phyloP scores from a whole-genome alignment of 2,329 filamentous ascomycete species.

The Esteya vermicola region DNA sequence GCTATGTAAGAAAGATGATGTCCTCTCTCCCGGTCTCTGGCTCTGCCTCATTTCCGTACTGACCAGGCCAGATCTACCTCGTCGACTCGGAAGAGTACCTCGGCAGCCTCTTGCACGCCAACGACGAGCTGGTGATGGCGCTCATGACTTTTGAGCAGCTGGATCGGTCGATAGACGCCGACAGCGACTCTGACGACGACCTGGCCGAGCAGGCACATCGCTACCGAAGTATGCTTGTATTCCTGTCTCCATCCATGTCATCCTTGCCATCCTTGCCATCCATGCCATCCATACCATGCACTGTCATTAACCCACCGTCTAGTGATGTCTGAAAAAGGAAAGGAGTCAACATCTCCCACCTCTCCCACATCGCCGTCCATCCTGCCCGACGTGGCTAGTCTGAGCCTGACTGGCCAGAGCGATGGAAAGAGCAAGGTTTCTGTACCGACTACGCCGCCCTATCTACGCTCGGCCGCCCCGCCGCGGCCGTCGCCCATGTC shows the following conservation, averaged over 20 bases:
- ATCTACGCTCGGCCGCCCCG: conserved; percentile 27
- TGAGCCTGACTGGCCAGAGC: too few species aligned
- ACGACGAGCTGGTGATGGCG: conserved; percentile 87
- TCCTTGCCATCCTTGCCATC: neutral
- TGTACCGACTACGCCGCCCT: too few species aligned
- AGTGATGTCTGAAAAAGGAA: conserved; percentile 41
- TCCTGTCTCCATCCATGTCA: too few species aligned
- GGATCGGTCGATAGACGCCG: conserved; percentile 68
- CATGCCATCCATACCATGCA: too few species aligned
- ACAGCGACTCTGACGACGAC: conserved; percentile 57
- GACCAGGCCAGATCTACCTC: conserved; percentile 55
- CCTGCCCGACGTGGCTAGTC: conserved; percentile 25
- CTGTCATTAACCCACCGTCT: neutral
- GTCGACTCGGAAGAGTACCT: conserved; percentile 88
- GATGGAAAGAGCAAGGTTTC: too few species aligned
- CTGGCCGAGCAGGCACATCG: conserved; percentile 51
- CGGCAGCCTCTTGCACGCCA: conserved; percentile 79
- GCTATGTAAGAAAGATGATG: conserved; percentile 61
- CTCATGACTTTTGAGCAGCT: conserved; percentile 92
- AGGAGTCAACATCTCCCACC: conserved; percentile 29
- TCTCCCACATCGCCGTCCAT: conserved; percentile 13
- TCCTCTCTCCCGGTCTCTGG: too few species aligned
- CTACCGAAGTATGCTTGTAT: conserved; percentile 37
- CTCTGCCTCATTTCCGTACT: conserved; percentile 1
- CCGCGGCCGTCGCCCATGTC: conserved; percentile 30